Evolutionary conservation across 1,139 yeast species (phyloP).

Genomic region (Yamadazyma atmosphaerica): DNA sequence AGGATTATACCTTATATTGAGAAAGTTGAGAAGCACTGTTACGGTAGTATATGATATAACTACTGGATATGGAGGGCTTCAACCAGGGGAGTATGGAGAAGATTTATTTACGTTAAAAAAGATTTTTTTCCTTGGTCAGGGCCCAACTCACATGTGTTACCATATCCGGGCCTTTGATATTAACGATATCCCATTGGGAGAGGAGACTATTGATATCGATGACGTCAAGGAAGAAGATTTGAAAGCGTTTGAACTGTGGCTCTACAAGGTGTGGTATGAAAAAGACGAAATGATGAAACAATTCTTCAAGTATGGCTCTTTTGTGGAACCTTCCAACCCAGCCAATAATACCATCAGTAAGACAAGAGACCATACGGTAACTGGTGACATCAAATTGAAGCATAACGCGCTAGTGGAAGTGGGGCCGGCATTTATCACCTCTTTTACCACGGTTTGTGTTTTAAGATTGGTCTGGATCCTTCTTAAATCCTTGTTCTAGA

Average conservation of each 20-base stretch:
- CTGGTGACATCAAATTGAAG: constrained; percentile 31
- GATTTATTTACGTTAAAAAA: constrained; percentile 65
- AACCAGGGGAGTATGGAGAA: constrained; percentile 70
- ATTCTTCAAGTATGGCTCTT: constrained; percentile 60
- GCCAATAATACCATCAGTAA: constrained; percentile 10
- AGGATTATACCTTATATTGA: constrained; percentile 71
- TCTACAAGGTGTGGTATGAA: constrained; percentile 70
- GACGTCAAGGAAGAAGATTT: constrained; percentile 45
- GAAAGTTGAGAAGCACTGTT: constrained; percentile 57
- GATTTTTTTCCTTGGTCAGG: constrained; percentile 66
- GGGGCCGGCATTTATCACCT: constrained; percentile 17
- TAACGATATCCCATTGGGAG: constrained; percentile 66
- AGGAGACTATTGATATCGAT: constrained; percentile 44
- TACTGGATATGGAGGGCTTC: constrained; percentile 74
- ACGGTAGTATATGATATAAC: constrained; percentile 81
- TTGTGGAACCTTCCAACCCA: constrained; percentile 22
- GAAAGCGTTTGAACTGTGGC: constrained; percentile 68
- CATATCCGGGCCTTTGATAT: constrained; percentile 61
- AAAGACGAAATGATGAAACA: constrained; percentile 70
- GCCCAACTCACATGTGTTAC: constrained; percentile 67
- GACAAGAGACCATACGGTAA: constrained; percentile 21
- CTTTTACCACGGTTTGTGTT: constrained; percentile 7
- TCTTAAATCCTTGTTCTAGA: not conserved
- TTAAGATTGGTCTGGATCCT: not conserved
- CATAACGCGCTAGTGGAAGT: constrained; percentile 19